These are phyloP conservation scores for Thymus quinquecostatus DNA, from an alignment of 257 asterid species.

Conservation along the genomic window DNA sequence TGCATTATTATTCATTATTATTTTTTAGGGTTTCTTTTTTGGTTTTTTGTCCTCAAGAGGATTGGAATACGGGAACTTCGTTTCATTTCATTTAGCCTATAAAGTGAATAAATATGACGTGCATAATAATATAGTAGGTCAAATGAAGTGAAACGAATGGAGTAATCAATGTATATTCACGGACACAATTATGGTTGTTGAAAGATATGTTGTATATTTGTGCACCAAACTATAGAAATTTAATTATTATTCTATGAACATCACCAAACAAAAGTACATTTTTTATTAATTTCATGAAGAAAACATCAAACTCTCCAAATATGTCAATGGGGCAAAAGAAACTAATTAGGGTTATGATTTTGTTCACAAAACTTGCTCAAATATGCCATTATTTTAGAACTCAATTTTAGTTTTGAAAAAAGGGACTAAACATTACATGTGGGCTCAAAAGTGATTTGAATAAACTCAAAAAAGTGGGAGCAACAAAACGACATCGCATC, in stretches of 20 bases:
- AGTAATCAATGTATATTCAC: too few species aligned
- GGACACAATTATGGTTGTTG: too few species aligned
- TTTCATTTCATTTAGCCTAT: too few species aligned
- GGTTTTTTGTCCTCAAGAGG: not conserved
- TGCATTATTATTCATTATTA: conserved; percentile 17
- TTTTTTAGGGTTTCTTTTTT: not conserved
- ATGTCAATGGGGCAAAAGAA: not conserved
- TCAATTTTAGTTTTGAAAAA: not conserved
- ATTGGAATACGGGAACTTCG: too few species aligned
- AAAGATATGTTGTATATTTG: too few species aligned
- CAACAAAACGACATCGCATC: conserved; percentile 4
- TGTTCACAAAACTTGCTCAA: not conserved
- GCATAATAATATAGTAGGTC: too few species aligned
- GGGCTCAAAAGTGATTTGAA: conserved; percentile 2
- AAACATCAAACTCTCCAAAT: not conserved
- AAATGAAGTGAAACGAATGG: too few species aligned
- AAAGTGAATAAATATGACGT: not conserved
- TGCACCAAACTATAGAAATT: too few species aligned
- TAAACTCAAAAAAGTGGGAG: not conserved
- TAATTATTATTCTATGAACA: too few species aligned
- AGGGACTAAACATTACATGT: not conserved
- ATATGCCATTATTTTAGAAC: not conserved
- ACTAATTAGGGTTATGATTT: not conserved
- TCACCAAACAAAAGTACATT: not conserved
- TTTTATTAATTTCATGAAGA: not conserved